Evolutionary conservation across 2,329 filamentous ascomycete species (phyloP).

Genomic region (Fusarium brachygibbosum): DNA sequence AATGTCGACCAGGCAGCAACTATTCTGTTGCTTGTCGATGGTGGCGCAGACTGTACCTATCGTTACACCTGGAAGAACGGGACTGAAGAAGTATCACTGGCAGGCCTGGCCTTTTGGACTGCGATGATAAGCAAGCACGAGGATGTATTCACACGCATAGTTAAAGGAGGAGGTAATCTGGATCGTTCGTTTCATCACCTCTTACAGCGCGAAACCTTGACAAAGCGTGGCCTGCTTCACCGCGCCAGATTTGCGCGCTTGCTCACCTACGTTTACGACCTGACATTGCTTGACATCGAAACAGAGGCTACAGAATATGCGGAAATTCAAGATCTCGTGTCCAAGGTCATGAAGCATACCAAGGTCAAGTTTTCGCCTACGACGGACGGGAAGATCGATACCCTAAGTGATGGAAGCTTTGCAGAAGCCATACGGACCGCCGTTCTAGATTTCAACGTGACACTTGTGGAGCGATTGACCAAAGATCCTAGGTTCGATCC

Average conservation of each 20-base stretch:
- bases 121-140: conserved; percentile 45
- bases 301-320: conserved; percentile 20
- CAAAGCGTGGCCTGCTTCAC: conserved; percentile 20
- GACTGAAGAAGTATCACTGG: conserved; percentile 36
- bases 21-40: conserved; percentile 44
- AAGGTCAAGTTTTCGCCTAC: conserved; percentile 34
- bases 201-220: conserved; percentile 27
- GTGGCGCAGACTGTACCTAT: conserved; percentile 38
- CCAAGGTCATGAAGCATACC: conserved; percentile 30
- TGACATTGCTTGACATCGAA: conserved; percentile 30
- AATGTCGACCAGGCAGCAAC: conserved; percentile 35
- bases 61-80: conserved; percentile 37
- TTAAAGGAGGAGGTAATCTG: conserved; percentile 30
- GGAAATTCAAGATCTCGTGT: conserved; percentile 28
- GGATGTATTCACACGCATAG: conserved; percentile 43
- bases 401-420: conserved; percentile 41
- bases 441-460: conserved; percentile 46
- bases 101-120: conserved; percentile 48
- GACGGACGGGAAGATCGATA: conserved; percentile 8
- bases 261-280: conserved; percentile 46
- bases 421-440: conserved; percentile 42
- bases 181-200: conserved; percentile 39
- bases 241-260: conserved; percentile 39
- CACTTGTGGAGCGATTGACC: conserved; percentile 48
- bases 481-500: conserved; percentile 52